Base-by-base conservation (phyloP, 108 stramenopile genomes). In the Asterionellopsis glacialis region DNA sequence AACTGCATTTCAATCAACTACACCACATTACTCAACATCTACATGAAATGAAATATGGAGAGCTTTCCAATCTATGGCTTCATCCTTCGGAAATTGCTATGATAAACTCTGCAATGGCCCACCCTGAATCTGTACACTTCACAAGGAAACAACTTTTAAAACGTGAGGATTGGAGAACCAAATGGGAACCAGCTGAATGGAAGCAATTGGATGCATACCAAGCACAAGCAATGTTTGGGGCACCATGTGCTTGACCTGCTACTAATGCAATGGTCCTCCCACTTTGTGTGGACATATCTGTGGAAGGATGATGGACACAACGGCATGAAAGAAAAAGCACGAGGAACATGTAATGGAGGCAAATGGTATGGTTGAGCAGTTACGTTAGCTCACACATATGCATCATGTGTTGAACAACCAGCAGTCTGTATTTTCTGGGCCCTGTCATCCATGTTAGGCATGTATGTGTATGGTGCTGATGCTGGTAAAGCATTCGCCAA, bases 401-500 rank as follows among this genome's bases (percentile, higher is more conserved):
- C 61, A 9, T 41, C 51, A 5, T 69, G 68, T 55, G 45, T 77
- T 49, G 69, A 78, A 47, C 68, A 69, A 42, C 64, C 68, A 7
- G 40, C 60, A 13, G 33, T 61, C 4, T 45, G 69, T 13, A 33
- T 75, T 9, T 67, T 67, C 21, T 75, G 44, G 28, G 70, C 79
- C 0, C 11, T 64, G 12, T 16, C 75, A 12, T 64, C 75, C 25
- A 41, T 25, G 0, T 18, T 64, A 3, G 61, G 61, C 66, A 16
- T 50, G n/a, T 14, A 44, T 9, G 33, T 71, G 38, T 60, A 41
- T 62, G 65, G 52, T 16, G 51, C 59, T 21, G 80, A 81, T 60
- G 73, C 72, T 19, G 44, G 41, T 0, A 67, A 79, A 59, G 77
- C 72, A 12, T 73, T 68, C 43, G 69, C 63, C 16, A 23, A 77